Evolutionary conservation across 2,329 filamentous ascomycete species (phyloP).

Genomic region (Thelonectria rubi): DNA sequence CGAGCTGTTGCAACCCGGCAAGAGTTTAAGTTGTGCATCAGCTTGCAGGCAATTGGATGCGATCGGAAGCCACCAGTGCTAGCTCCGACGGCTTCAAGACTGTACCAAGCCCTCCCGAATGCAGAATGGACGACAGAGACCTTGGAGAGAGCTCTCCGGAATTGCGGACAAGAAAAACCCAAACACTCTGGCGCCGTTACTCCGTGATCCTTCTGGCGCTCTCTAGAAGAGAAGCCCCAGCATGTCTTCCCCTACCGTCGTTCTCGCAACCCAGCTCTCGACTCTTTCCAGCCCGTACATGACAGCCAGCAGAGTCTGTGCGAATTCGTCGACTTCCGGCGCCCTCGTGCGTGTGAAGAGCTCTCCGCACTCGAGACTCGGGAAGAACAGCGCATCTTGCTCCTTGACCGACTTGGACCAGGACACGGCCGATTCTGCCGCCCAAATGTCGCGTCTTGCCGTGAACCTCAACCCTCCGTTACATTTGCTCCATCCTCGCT

Average conservation of each 20-base stretch:
- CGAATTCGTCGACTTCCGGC: slow-evolving; percentile 13
- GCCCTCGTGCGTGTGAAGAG: slow-evolving; percentile 8
- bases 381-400: slow-evolving; percentile 15
- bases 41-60: not conserved
- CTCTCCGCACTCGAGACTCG: slow-evolving; percentile 11
- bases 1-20: not conserved
- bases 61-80: not conserved
- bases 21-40: not conserved
- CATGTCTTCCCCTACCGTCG: not conserved
- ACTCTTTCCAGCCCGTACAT: slow-evolving; percentile 22
- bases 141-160: too few relatives aligned
- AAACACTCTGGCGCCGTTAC: not conserved
- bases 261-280: slow-evolving; percentile 18
- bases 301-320: slow-evolving; percentile 10
- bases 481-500: slow-evolving; percentile 10
- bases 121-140: too few relatives aligned
- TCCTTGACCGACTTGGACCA: slow-evolving; percentile 3
- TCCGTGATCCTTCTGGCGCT: too few relatives aligned
- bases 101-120: not conserved
- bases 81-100: not conserved
- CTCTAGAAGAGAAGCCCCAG: not conserved
- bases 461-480: slow-evolving; percentile 17
- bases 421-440: not conserved
- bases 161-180: too few relatives aligned
- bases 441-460: slow-evolving; percentile 3